Conservation (phyloP, 164 flowering plant genomes). For the Aristolochia fimbriata region DNA sequence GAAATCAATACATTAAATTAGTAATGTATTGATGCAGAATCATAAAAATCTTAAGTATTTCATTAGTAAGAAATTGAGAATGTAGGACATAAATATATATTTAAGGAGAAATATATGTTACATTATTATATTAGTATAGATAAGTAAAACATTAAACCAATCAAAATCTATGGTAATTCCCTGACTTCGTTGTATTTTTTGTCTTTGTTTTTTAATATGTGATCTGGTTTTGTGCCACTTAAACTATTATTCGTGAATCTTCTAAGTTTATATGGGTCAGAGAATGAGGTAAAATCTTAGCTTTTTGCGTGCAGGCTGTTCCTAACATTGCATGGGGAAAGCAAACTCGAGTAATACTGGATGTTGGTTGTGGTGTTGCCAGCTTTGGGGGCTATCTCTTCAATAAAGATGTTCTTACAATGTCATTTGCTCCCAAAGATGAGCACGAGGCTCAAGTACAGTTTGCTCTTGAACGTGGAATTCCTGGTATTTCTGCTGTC, state of each 20-base stretch:
- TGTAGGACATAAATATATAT: too few relatives aligned
- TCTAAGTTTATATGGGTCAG: neutral
- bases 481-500: conserved; percentile 93
- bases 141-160: too few relatives aligned
- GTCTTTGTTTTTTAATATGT: neutral
- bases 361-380: conserved; percentile 96
- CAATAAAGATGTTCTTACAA: conserved; percentile 72
- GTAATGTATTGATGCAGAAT: too few relatives aligned
- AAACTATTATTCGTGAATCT: neutral
- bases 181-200: too few relatives aligned
- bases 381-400: conserved; percentile 90
- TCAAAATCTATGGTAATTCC: too few relatives aligned
- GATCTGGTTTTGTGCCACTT: neutral
- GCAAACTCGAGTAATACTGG: conserved; percentile 59
- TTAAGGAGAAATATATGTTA: too few relatives aligned
- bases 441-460: conserved; percentile 97
- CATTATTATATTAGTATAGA: too few relatives aligned
- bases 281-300: neutral
- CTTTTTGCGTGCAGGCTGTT: conserved; percentile 36
- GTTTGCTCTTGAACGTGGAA: conserved; percentile 88
- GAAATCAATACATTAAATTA: too few relatives aligned
- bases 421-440: conserved; percentile 97
- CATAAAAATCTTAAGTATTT: too few relatives aligned
- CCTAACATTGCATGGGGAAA: conserved; percentile 77
- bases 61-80: too few relatives aligned